Percentiles rank a stretch among this genome's conserved stretches.
phyloP scores from a whole-genome alignment of 1,139 yeast species.

The Schwanniomyces etchellsii region DNA sequence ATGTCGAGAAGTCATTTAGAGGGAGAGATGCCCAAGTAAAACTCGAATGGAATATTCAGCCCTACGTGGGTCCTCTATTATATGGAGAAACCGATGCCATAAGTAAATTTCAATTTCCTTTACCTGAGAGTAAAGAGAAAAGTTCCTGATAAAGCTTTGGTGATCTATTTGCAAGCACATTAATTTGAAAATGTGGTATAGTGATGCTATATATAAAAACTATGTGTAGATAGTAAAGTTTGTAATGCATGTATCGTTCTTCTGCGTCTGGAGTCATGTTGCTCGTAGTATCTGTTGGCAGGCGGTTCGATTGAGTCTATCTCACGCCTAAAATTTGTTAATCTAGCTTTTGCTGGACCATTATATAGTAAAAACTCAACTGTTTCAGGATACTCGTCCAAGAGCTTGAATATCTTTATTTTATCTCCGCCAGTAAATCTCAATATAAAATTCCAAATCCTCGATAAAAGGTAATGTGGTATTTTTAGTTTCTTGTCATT shows the following conservation, averaged over 20 bases:
- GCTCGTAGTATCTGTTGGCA: constrained; percentile 10
- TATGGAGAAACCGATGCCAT: constrained; percentile 52
- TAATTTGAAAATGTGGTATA: too few species aligned
- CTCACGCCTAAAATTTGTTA: constrained; percentile 17
- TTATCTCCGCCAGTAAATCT: constrained; percentile 13
- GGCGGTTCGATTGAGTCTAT: constrained; percentile 18
- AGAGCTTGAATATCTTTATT: constrained; percentile 16
- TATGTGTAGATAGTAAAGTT: constrained; percentile 1
- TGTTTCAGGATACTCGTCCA: constrained; percentile 30
- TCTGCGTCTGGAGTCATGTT: constrained; percentile 14
- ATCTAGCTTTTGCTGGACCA: constrained; percentile 13
- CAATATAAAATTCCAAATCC: constrained; percentile 14
- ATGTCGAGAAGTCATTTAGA: constrained; percentile 61
- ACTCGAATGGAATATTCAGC: constrained; percentile 91
- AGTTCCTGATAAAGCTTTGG: constrained; percentile 1
- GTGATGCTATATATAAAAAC: too few species aligned
- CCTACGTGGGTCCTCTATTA: constrained; percentile 74
- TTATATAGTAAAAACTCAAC: constrained; percentile 23
- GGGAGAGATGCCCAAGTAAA: constrained; percentile 64
- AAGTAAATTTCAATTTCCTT: constrained; percentile 25
- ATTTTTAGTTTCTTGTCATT: constrained; percentile 17
- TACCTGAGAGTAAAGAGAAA: too few species aligned
- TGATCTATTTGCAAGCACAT: too few species aligned
- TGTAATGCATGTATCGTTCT: constrained; percentile 16
- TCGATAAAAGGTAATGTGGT: constrained; percentile 11